These are phyloP conservation scores for Platanus orientalis DNA, from an alignment of 164 flowering plant genomes.

Conservation along the genomic window DNA sequence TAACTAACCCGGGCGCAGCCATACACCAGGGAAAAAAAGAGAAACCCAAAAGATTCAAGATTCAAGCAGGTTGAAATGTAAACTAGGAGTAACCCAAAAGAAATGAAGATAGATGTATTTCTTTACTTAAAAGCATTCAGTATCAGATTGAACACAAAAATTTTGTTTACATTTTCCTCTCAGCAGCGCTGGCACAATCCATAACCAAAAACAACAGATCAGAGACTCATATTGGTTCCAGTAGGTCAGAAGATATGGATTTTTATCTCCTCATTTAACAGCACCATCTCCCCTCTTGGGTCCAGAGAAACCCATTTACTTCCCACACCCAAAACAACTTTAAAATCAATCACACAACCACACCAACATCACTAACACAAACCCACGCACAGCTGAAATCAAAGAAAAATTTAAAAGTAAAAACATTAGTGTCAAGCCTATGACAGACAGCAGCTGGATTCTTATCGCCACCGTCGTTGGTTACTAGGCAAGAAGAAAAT, in stretches of 20 bases:
- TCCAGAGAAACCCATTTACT: neutral
- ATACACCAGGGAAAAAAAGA: too few relatives aligned
- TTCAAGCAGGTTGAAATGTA: too few relatives aligned
- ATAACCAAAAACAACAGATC: constrained; percentile 2
- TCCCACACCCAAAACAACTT: constrained; percentile 8
- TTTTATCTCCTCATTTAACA: neutral
- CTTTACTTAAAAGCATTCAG: constrained; percentile 12
- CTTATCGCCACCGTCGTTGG: constrained; percentile 13
- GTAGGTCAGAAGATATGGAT: constrained; percentile 4
- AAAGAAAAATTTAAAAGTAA: neutral
- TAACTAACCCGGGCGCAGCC: too few relatives aligned
- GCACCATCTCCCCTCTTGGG: neutral
- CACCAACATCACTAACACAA: constrained; percentile 10
- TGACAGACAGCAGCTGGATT: constrained; percentile 14
- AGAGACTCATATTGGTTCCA: constrained; percentile 11
- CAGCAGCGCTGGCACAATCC: constrained; percentile 14
- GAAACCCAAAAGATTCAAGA: too few relatives aligned
- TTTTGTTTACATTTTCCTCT: constrained; percentile 17
- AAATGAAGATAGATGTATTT: too few relatives aligned
- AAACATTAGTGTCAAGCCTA: neutral
- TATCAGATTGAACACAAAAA: constrained; percentile 15
- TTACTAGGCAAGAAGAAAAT: constrained; percentile 19
- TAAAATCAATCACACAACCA: constrained; percentile 9
- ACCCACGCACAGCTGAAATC: constrained; percentile 10
- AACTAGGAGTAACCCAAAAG: too few relatives aligned